These are phyloP conservation scores for Ceratocystis albifundus DNA, from an alignment of 2,329 filamentous ascomycete species.

Conservation along the genomic window DNA sequence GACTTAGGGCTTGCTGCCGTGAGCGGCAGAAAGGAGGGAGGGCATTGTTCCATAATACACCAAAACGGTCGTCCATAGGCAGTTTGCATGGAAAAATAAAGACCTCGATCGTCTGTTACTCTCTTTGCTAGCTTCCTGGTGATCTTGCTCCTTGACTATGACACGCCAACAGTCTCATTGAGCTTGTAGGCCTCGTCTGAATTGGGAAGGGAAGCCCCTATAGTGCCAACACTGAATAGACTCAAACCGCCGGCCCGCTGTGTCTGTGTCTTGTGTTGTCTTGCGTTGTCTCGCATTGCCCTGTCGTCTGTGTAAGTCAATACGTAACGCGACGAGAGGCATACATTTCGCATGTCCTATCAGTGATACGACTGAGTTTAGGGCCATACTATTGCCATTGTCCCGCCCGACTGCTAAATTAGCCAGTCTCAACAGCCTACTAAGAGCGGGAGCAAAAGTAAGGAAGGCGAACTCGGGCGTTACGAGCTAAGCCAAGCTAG, in stretches of 20 bases:
- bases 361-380: background rate
- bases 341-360: background rate
- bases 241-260: no score
- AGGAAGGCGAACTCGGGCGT: background rate
- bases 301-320: no score
- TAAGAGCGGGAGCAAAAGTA: background rate
- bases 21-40: background rate
- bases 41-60: background rate
- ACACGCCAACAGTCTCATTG: background rate
- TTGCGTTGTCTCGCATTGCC: no score
- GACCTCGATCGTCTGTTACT: no score
- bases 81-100: no score
- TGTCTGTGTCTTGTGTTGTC: no score
- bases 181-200: background rate
- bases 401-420: background rate
- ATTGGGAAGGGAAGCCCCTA: no score
- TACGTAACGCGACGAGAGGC: background rate
- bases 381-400: background rate
- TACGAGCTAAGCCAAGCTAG: background rate
- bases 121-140: background rate
- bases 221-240: no score
- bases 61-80: background rate
- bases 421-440: background rate
- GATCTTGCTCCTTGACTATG: background rate
- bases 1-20: background rate